phyloP scores from a whole-genome alignment of 148 eudicot genomes.

The Spergularia bocconei region DNA sequence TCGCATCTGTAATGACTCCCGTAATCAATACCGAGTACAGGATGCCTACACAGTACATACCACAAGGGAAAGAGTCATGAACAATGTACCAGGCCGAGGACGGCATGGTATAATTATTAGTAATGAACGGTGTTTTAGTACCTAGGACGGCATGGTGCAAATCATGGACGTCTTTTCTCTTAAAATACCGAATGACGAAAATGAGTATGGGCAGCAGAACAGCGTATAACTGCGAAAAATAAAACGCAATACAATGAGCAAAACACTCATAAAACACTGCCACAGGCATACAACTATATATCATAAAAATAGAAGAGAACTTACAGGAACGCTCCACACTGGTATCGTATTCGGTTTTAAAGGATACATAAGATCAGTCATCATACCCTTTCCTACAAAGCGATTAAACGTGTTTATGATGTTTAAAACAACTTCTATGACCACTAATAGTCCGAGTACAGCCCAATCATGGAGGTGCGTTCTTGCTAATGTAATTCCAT shows the following conservation, averaged over 20 bases:
- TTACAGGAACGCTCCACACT: slow-evolving; percentile 79
- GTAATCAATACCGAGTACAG: slow-evolving; percentile 63
- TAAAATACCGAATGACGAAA: slow-evolving; percentile 47
- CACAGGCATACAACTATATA: not conserved
- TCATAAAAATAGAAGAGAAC: slow-evolving; percentile 1
- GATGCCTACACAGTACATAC: slow-evolving; percentile 42
- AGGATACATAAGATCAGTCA: slow-evolving; percentile 73
- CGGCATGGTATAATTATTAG: slow-evolving; percentile 49
- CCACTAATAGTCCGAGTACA: slow-evolving; percentile 50
- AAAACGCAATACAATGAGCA: not conserved
- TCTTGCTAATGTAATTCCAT: slow-evolving; percentile 62
- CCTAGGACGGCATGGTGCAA: slow-evolving; percentile 75
- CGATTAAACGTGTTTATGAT: slow-evolving; percentile 67
- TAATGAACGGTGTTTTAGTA: slow-evolving; percentile 8
- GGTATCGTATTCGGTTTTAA: slow-evolving; percentile 63
- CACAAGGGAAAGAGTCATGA: not conserved
- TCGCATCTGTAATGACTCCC: slow-evolving; percentile 75
- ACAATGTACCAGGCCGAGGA: slow-evolving; percentile 41
- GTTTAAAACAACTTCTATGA: slow-evolving; percentile 37
- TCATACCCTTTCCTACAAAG: slow-evolving; percentile 77
- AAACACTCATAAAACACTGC: too few relatives aligned
- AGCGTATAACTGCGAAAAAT: slow-evolving; percentile 46
- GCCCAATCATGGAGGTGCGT: slow-evolving; percentile 78
- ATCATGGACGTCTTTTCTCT: slow-evolving; percentile 67
- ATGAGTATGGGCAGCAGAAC: slow-evolving; percentile 57